Base-by-base conservation (phyloP, 495 filamentous ascomycete species). In the Darksidea phi region DNA sequence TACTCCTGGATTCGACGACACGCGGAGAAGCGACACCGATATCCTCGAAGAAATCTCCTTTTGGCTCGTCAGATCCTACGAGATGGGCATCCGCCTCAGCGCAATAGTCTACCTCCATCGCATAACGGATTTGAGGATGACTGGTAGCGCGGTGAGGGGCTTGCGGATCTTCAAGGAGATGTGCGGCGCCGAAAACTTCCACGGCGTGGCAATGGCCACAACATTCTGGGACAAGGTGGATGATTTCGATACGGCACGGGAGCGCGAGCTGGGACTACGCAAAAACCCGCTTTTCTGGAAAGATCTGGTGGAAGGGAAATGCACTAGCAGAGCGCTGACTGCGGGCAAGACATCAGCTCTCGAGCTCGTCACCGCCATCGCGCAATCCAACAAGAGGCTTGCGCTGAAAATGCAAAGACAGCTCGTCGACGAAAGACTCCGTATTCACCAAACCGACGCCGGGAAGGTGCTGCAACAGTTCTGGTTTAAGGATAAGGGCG, bases 191-290 rank as follows among this genome's bases (percentile, higher is more conserved):
- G 37, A 47, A 10, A 54, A 46, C 18, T 54, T 48, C 32, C 51
- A 24, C 42, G 52, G 55, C 2, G 32, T 64, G 13, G 20, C 48
- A 6, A 0, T 59, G 17, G 61, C 55, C 32, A 59, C 54, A 1
- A 64, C 61, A 26, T 17, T 24, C 17, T 64, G 61, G 61, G 48
- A 59, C 38, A 45, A 57, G 26, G n/a, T 64, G 6, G 26, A 34
- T 51, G 17, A 25, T 12, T 6, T 23, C 0, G 67, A 58, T 0
- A 18, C 42, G 8, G 37, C 66, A 24, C 53, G 48, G n/a, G 67
- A 76, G n/a, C 63, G 63, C 32, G 59, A 77, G 26, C 67, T 77
- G 61, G 18, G 57, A 72, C 1, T 63, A 71, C 2, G 75, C 61
- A 32, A 77, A 74, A 74, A 59, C 70, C 15, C 3, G 54, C 53